A percentile compares a stretch with the other conserved stretches of the same genome.
Evolutionary conservation across 2,329 filamentous ascomycete genomes (phyloP).

Genomic region (Aureobasidium leucospermi): DNA sequence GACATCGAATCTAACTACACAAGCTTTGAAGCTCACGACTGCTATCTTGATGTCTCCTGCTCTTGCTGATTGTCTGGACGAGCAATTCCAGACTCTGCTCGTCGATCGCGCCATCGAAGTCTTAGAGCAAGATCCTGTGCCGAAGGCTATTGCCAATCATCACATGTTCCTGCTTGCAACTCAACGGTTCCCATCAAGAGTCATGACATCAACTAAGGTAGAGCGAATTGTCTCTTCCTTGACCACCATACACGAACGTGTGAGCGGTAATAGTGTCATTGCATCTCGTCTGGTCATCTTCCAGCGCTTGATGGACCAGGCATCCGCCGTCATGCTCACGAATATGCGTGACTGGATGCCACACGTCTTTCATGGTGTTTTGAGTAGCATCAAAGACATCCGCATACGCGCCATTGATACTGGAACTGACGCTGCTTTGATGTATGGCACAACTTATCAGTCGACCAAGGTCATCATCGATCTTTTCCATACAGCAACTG

Average conservation of each 20-base stretch:
- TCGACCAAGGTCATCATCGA: slow-evolving; percentile 61
- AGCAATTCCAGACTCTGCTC: slow-evolving; percentile 73
- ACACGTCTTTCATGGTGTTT: slow-evolving; percentile 73
- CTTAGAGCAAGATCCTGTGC: slow-evolving; percentile 58
- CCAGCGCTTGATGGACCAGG: slow-evolving; percentile 65
- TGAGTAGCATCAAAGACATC: slow-evolving; percentile 71
- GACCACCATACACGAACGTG: slow-evolving; percentile 62
- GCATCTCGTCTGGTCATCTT: slow-evolving; percentile 74
- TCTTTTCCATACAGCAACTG: slow-evolving; percentile 46
- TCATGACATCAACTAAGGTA: slow-evolving; percentile 66
- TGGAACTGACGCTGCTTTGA: slow-evolving; percentile 62
- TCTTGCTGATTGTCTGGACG: slow-evolving; percentile 62
- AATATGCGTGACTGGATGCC: slow-evolving; percentile 70
- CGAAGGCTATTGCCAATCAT: slow-evolving; percentile 72
- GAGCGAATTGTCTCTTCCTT: slow-evolving; percentile 64
- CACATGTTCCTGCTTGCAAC: slow-evolving; percentile 73
- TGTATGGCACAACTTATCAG: slow-evolving; percentile 60
- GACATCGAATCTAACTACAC: slow-evolving; percentile 65
- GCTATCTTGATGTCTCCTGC: slow-evolving; percentile 68
- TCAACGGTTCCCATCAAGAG: slow-evolving; percentile 68
- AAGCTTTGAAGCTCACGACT: slow-evolving; percentile 69
- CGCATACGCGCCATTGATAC: slow-evolving; percentile 66
- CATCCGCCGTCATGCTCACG: slow-evolving; percentile 60
- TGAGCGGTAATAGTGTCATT: slow-evolving; percentile 74
- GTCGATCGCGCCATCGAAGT: slow-evolving; percentile 71